A percentile compares a stretch with the other conserved stretches of the same genome.
phyloP scores from a whole-genome alignment of 805 yeast species.

The Debaryomyces tyrocola region DNA sequence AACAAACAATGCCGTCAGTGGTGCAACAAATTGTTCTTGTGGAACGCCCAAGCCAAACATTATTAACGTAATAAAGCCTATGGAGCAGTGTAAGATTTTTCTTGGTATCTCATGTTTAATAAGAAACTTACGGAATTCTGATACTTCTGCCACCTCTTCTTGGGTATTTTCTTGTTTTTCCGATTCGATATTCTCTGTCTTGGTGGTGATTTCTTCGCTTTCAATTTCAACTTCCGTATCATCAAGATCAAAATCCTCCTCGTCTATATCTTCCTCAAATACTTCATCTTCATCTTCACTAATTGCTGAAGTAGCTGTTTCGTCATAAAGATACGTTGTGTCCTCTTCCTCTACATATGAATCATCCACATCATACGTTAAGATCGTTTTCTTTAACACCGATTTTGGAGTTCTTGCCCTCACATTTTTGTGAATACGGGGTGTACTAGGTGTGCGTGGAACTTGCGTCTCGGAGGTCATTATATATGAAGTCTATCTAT shows the following conservation, averaged over 20 bases:
- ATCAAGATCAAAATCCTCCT: conserved; percentile 1
- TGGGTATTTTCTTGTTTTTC: background rate
- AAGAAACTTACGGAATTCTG: conserved; percentile 37
- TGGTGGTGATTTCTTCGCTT: conserved; percentile 7
- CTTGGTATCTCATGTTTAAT: conserved; percentile 88
- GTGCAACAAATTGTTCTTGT: conserved; percentile 56
- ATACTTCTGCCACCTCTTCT: background rate
- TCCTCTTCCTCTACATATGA: conserved; percentile 41
- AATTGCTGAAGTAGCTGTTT: conserved; percentile 17
- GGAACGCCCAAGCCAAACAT: conserved; percentile 65
- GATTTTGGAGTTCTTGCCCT: conserved; percentile 11
- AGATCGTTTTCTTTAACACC: conserved; percentile 15
- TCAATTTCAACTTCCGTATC: conserved; percentile 3
- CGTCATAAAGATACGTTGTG: conserved; percentile 30
- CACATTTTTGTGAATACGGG: conserved; percentile 2
- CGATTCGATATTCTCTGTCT: conserved; percentile 4
- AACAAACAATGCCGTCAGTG: conserved; percentile 55
- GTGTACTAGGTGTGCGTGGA: conserved; percentile 8
- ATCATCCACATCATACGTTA: conserved; percentile 22
- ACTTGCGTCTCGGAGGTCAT: background rate
- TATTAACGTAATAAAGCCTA: conserved; percentile 78
- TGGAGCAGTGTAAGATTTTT: conserved; percentile 83
- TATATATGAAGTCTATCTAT: too few relatives aligned
- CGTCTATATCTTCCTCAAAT: conserved; percentile 13
- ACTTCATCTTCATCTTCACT: conserved; percentile 16